A percentile compares a stretch with the other conserved stretches of the same genome.
Conservation (phyloP, 1,284 basidiomycete genomes). For the Apiotrichum montevideense region DNA sequence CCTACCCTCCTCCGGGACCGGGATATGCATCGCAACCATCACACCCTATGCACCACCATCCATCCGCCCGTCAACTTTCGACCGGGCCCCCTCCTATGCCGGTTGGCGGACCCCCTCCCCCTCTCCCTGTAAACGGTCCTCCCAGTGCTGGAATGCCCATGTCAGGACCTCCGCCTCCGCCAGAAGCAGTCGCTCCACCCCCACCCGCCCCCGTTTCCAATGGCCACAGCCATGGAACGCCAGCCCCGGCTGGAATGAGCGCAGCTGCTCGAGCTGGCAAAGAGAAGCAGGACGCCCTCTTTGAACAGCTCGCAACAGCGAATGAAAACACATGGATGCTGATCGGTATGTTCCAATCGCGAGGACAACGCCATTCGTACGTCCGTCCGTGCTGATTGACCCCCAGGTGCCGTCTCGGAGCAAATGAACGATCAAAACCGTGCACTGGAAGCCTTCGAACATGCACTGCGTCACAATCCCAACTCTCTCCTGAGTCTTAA, state of each 20-base stretch:
- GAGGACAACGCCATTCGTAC: conserved; percentile 20
- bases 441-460: conserved; percentile 82
- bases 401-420: conserved; percentile 74
- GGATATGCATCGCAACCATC: conserved; percentile 16
- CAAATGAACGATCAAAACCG: conserved; percentile 85
- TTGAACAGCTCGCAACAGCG: conserved; percentile 57
- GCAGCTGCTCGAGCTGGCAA: conserved; percentile 26
- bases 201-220: conserved; percentile 17
- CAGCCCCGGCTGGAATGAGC: conserved; percentile 10
- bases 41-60: conserved; percentile 20
- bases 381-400: neutral
- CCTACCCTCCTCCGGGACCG: conserved; percentile 16
- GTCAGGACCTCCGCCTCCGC: conserved; percentile 14
- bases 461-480: conserved; percentile 85
- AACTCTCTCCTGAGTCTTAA: conserved; percentile 79
- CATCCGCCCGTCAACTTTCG: conserved; percentile 23
- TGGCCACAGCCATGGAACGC: conserved; percentile 22
- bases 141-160: conserved; percentile 10
- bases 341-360: conserved; percentile 56
- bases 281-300: conserved; percentile 32
- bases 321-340: conserved; percentile 90
- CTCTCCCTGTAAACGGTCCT: neutral
- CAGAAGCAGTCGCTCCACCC: conserved; percentile 12
- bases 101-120: conserved; percentile 16
- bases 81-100: conserved; percentile 25